Evolutionary conservation across 140 eudicot species (phyloP), one percentile per base, ranked within the genome.

Genomic region (Erigeron philadelphicus): DNA sequence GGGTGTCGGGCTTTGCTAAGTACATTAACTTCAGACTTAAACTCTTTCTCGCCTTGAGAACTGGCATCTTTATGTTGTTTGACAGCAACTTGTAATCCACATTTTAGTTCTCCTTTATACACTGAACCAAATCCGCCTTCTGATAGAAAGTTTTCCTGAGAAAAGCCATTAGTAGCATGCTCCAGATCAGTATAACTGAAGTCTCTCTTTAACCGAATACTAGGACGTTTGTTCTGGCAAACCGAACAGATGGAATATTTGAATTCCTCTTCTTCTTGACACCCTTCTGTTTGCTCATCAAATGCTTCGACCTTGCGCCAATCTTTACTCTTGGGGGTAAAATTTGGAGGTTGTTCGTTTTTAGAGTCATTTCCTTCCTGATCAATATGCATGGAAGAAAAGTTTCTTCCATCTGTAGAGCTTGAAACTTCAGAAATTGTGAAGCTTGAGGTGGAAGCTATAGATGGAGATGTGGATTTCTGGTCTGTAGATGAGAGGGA

Each of bases 41-140:
- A 89, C 78, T 89, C 91, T 64, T 86, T 84, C 64, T 89, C 96
- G 2, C 96, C 96, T 75, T 89, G 91, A 72, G 42, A 68, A 79
- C 96, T 84, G 0, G 71, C 88, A 6, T 76, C 83, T 57, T 88
- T 86, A 62, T 72, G 88, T 48, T 79, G 86, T 78, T 88, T 89
- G 25, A 89, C 84, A 8, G 96, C 95, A 70, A 86, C 78, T 67
- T 79, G 67, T 38, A 81, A 62, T 38, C 90, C 89, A 3, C 83
- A 74, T 65, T 60, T 77, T 7, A 89, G 65, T 67, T 47, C 44
- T 47, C 96, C 95, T 78, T 57, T 43, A 43, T 74, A 86, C 38
- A 89, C 91, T 54, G 74, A 80, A 47, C 95, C 96, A 9, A 86
- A 86, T 35, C 96, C 95, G 9, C 95, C 91, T 82, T 86, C 96